Percentiles rank a stretch among this genome's conserved stretches.
These are phyloP conservation scores for Apiotrichum gracile DNA, from an alignment of 1,284 basidiomycete species.

Conservation along the genomic window DNA sequence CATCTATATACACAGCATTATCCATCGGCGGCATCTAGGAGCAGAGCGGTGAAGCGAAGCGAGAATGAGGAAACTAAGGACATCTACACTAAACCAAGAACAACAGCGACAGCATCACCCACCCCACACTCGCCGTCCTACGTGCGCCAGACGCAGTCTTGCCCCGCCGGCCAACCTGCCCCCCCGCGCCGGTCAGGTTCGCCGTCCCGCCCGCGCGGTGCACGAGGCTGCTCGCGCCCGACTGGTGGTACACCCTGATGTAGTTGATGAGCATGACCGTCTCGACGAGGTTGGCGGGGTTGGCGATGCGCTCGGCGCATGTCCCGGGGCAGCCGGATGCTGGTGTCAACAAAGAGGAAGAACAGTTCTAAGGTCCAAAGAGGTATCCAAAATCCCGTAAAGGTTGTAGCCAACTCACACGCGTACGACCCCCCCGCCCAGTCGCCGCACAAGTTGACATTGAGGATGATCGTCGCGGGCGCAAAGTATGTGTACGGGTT, in stretches of 20 bases:
- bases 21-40: no score
- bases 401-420: constrained; percentile 17
- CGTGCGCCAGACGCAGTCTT: background rate
- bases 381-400: background rate
- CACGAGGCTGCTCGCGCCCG: background rate
- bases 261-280: constrained; percentile 44
- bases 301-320: constrained; percentile 59
- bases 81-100: no score
- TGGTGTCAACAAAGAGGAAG: background rate
- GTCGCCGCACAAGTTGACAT: constrained; percentile 58
- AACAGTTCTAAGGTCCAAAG: background rate
- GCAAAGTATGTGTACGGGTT: constrained; percentile 62
- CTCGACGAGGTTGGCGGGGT: constrained; percentile 50
- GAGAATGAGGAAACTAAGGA: background rate
- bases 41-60: no score
- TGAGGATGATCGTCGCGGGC: constrained; percentile 62
- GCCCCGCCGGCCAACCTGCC: background rate
- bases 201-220: background rate
- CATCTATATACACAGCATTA: no score
- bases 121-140: background rate
- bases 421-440: constrained; percentile 59
- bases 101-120: background rate
- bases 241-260: constrained; percentile 40
- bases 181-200: background rate
- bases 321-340: constrained; percentile 60